Percentiles rank a stretch among this genome's conserved stretches.
phyloP scores from a whole-genome alignment of 2,329 filamentous ascomycete genomes.

The Periconia digitata region DNA sequence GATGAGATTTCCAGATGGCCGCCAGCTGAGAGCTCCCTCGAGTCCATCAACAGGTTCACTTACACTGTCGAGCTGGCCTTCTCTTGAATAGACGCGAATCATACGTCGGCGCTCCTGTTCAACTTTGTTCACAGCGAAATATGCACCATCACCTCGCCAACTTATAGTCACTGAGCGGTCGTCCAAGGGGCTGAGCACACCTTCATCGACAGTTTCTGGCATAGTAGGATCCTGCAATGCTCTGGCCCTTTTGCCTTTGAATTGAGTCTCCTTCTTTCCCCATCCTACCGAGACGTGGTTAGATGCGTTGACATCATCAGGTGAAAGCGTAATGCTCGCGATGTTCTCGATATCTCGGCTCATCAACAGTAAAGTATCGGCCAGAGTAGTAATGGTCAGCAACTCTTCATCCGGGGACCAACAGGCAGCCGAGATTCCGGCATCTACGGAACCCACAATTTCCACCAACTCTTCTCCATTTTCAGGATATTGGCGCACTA shows the following conservation, averaged over 20 bases:
- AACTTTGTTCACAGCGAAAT: constrained; percentile 82
- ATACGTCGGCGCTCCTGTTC: constrained; percentile 70
- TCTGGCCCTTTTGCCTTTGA: constrained; percentile 85
- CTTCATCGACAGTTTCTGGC: constrained; percentile 87
- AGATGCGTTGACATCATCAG: constrained; percentile 80
- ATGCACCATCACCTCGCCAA: constrained; percentile 94
- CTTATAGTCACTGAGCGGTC: constrained; percentile 72
- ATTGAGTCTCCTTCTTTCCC: constrained; percentile 98
- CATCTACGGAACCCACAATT: constrained; percentile 92
- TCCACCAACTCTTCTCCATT: constrained; percentile 79
- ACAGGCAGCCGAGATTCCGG: constrained; percentile 81
- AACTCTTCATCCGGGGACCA: constrained; percentile 98
- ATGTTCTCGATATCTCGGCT: constrained; percentile 86
- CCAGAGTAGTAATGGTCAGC: constrained; percentile 77
- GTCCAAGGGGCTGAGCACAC: constrained; percentile 73
- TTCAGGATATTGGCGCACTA: constrained; percentile 72
- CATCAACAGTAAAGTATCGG: constrained; percentile 84
- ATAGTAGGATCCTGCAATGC: constrained; percentile 91
- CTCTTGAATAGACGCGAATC: constrained; percentile 86
- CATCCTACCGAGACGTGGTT: constrained; percentile 96
- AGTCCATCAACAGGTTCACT: constrained; percentile 93
- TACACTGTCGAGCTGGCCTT: constrained; percentile 87
- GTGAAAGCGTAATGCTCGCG: constrained; percentile 69
- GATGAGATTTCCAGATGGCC: constrained; percentile 86
- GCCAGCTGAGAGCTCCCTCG: constrained; percentile 87